Base-by-base conservation (phyloP, 2,329 filamentous ascomycete genomes). In the Aspergillus sp. region DNA sequence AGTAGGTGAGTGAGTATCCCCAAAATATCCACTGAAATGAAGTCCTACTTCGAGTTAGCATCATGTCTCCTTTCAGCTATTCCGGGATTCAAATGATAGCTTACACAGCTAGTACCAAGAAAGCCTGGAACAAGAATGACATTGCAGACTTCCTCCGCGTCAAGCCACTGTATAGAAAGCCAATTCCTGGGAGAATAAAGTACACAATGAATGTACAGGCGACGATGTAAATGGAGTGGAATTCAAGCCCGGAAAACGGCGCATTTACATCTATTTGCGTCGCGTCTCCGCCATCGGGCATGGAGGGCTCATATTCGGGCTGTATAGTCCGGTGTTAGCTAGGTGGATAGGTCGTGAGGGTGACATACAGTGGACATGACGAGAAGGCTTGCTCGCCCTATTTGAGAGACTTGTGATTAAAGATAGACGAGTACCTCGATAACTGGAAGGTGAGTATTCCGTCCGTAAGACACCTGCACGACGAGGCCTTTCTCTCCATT, bases 111-210 rank as follows among this genome's bases (percentile, higher is more conserved):
- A 78, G 77, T 39, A 87, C 80, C 70, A 86, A 80, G 34, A 87
- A 74, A 7, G 81, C 82, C 67, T 88, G 85, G 71, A 88, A 88
- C 2, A 89, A 76, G 48, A 88, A 74, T 3, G 84, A 75, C 26
- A 88, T 75, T 5, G 85, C 82, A 13, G 83, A 86, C 73, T 88
- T 88, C 62, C 85, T 77, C 34, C 84, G 80, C 5, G 85, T 81
- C 26, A 89, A 79, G 53, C 86, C 86, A 56, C 84, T 82, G 71
- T 89, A 88, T 1, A 89, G 74, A 7, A 89, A 77, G 48, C 85
- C 85, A 62, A 89, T 85, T 18, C 85, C 86, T 0, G 86, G 86
- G 56, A 88, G 85, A 67, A 89, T 89, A 50, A 88, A 71, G 81
- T 83, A 88, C 53, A 88, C 85, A 53, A 88, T 78, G 69, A 83